Evolutionary conservation across 345 rosid genomes (phyloP), one percentile per base, ranked within the genome.

Genomic region (Populus ilicifolia): DNA sequence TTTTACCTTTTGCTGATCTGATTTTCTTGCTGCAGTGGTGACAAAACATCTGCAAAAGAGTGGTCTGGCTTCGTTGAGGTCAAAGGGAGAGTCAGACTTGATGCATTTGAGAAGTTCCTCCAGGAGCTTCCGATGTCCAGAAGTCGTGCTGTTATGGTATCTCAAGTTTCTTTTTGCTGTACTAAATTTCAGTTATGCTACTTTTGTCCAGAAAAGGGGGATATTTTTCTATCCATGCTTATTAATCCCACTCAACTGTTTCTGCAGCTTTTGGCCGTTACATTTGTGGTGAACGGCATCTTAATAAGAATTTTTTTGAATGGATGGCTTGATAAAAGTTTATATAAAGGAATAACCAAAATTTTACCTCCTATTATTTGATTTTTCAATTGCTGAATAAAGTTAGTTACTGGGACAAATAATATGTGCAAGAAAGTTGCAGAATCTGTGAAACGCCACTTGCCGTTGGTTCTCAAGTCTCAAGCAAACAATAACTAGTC

Each of bases 71-170:
- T 77, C 66, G 82, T 93, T 23, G 99, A 96, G 84, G 89, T 96
- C 48, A 96, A 94, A 83, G 99, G 99, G 73, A 90, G 98, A 84
- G 99, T 94, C 35, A 86, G 90, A 83, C 90, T 92, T 39, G 91
- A 93, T 77, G 98, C 98, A 56, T 96, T 96, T 80, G 93, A 89
- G 85, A 96, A 90, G 89, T 96, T 94, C 84, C 94, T 96, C 50
- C 94, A 92, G 79, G 92, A 88, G 87, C 99, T 96, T 74, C 93
- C 92, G 8, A 86, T 89, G 97, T 96, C 99, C 71, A 86, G 97
- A 81, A 89, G 87, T 82, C 98, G 99, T 77, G 90, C 97, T 79
- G 85, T 92, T 76, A 96, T 93, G 99, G 99, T 96, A 96, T 87
- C 63, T 73, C 84, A 79, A 84, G 85, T 82, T 79, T 82, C 73